Base-by-base conservation (phyloP, 2,329 filamentous ascomycete genomes). In the Trichoderma atrobrunneum region DNA sequence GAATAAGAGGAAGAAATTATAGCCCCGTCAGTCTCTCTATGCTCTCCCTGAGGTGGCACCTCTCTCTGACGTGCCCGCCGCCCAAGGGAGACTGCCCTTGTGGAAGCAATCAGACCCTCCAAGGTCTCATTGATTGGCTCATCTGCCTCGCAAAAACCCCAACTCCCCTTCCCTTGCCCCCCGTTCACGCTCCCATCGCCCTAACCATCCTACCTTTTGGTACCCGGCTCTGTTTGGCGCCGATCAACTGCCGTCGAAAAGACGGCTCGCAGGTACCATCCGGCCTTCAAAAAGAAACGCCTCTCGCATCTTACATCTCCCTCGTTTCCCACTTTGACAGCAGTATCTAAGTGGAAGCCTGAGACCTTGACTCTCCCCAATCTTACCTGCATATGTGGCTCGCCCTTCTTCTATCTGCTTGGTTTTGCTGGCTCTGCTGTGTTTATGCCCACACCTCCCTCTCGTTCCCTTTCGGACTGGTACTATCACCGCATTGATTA, bases 281-380 rank as follows among this genome's bases (percentile, higher is more conserved):
- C 75, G 75, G 73, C 76, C 75, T 75, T 74, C 75, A 81, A 79
- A 80, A 78, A 79, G 79, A 81, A 81, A 78, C 77, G 76, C 73
- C 76, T 75, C 71, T 74, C 77, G 73, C 77, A 73, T 76, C 75
- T 74, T 72, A 75, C 74, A 76, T 78, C 73, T 71, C 76, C 76
- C 74, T 75, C 72, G 16, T 76, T 43, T 70, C 39, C 43, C 71
- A 61, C 30, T 74, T 68, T 68, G 71, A 72, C 54, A 73, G 68
- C 73, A 57, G 70, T 73, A 76, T 75, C 73, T 75, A 73, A 74
- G 75, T 75, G 75, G 75, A 71, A 74, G 74, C 73, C 75, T 77
- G 74, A 80, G 74, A 79, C 78, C 74, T 74, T 78, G 76, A 76
- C 77, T 76, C 74, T 77, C 74, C 75, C 70, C 68, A 79, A 77